These are phyloP conservation scores for Lentinula edodes DNA, from an alignment of 768 basidiomycete genomes.

Conservation along the genomic window DNA sequence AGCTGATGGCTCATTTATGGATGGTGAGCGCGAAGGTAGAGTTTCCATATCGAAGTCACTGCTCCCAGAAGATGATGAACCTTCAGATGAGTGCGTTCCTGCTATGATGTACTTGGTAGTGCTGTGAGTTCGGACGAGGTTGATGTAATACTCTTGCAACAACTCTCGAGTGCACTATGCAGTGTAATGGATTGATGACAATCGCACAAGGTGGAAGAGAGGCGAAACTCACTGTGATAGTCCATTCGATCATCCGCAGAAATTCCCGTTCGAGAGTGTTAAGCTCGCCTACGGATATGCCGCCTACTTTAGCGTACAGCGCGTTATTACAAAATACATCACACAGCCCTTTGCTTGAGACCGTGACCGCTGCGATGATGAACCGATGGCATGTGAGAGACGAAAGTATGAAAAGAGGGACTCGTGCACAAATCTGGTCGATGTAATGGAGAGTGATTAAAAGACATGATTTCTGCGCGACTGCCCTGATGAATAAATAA, in stretches of 20 bases:
- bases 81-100: conserved; percentile 34
- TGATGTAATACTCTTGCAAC: conserved; percentile 91
- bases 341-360: conserved; percentile 91
- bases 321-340: conserved; percentile 94
- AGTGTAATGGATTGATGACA: conserved; percentile 10
- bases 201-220: conserved; percentile 13
- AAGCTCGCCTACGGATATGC: conserved; percentile 85
- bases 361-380: conserved; percentile 88
- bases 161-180: conserved; percentile 85
- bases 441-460: conserved; percentile 85
- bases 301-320: conserved; percentile 95
- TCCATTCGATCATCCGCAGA: conserved; percentile 88
- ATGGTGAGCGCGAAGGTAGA: conserved; percentile 25
- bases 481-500: background rate
- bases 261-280: conserved; percentile 95
- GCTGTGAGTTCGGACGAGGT: conserved; percentile 84
- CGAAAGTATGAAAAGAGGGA: conserved; percentile 86
- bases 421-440: conserved; percentile 86
- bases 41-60: conserved; percentile 57
- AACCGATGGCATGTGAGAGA: conserved; percentile 98
- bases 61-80: conserved; percentile 32
- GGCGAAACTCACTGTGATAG: conserved; percentile 72
- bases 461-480: conserved; percentile 64
- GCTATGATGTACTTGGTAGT: conserved; percentile 49
- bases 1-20: conserved; percentile 8